Evolutionary conservation across 768 basidiomycete species (phyloP).

Genomic region (Lentinula sp.): DNA sequence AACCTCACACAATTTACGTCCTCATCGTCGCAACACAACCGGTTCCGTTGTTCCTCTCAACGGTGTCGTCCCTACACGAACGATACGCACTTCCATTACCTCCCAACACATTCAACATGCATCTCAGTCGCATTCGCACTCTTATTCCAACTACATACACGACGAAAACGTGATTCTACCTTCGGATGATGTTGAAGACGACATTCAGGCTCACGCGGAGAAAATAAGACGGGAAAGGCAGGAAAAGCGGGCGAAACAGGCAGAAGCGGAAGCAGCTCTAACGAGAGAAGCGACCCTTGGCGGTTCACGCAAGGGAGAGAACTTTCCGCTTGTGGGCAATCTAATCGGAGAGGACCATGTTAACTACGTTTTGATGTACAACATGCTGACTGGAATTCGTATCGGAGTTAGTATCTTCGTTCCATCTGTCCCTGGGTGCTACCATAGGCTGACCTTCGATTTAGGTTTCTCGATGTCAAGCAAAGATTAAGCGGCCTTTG

Average conservation of each 20-base stretch:
- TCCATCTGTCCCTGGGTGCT: not conserved
- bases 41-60: slow-evolving; percentile 37
- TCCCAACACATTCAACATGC: slow-evolving; percentile 27
- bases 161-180: slow-evolving; percentile 25
- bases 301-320: slow-evolving; percentile 26
- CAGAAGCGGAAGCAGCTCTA: slow-evolving; percentile 54
- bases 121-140: slow-evolving; percentile 12
- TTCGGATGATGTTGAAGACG: slow-evolving; percentile 55
- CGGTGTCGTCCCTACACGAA: slow-evolving; percentile 10
- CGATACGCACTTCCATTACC: slow-evolving; percentile 20
- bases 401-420: slow-evolving; percentile 62
- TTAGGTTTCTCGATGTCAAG: slow-evolving; percentile 93
- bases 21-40: slow-evolving; percentile 65
- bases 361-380: slow-evolving; percentile 99
- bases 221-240: slow-evolving; percentile 75
- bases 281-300: slow-evolving; percentile 21
- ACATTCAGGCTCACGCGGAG: slow-evolving; percentile 88
- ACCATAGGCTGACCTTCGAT: slow-evolving; percentile 8
- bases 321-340: slow-evolving; percentile 81
- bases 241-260: slow-evolving; percentile 62
- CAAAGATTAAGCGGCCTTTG: slow-evolving; percentile 83
- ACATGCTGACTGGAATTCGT: slow-evolving; percentile 98
- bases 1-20: slow-evolving; percentile 20
- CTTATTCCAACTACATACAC: not conserved
- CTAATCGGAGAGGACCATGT: slow-evolving; percentile 97